Conservation (phyloP, 2,329 filamentous ascomycete species). For the Botrytis galanthina region DNA sequence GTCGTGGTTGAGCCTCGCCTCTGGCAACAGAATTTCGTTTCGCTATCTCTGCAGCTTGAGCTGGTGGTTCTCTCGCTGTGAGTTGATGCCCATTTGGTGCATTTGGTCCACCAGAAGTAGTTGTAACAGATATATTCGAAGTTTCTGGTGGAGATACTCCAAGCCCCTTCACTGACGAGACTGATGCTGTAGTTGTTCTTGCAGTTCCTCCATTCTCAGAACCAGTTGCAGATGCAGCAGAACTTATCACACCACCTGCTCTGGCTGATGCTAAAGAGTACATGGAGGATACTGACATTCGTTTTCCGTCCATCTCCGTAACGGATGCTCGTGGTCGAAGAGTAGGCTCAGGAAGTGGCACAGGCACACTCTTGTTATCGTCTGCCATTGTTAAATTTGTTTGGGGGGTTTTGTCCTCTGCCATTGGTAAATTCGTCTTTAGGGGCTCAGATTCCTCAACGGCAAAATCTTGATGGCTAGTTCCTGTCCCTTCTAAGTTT, state of each 20-base stretch:
- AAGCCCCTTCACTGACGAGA: constrained; percentile 27
- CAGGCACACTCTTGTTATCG: constrained; percentile 26
- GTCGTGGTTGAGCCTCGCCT: constrained; percentile 35
- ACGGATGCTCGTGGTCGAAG: constrained; percentile 48
- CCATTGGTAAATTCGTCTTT: constrained; percentile 42
- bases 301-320: constrained; percentile 56
- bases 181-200: constrained; percentile 28
- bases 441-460: constrained; percentile 52
- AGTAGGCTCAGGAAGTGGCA: constrained; percentile 49
- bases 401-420: constrained; percentile 41
- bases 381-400: constrained; percentile 41
- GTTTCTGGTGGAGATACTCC: constrained; percentile 48
- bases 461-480: constrained; percentile 43
- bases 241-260: constrained; percentile 48
- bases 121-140: constrained; percentile 53
- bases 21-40: constrained; percentile 36
- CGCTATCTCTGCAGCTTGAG: constrained; percentile 36
- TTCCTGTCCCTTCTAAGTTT: constrained; percentile 27
- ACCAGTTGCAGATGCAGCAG: constrained; percentile 52
- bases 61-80: constrained; percentile 37
- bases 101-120: constrained; percentile 48
- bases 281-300: constrained; percentile 70
- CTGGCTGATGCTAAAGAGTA: constrained; percentile 64
- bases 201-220: constrained; percentile 46
- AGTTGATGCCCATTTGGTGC: constrained; percentile 48